Conservation (phyloP, 495 filamentous ascomycete species). For the Pyrenopolyporus hunteri region DNA sequence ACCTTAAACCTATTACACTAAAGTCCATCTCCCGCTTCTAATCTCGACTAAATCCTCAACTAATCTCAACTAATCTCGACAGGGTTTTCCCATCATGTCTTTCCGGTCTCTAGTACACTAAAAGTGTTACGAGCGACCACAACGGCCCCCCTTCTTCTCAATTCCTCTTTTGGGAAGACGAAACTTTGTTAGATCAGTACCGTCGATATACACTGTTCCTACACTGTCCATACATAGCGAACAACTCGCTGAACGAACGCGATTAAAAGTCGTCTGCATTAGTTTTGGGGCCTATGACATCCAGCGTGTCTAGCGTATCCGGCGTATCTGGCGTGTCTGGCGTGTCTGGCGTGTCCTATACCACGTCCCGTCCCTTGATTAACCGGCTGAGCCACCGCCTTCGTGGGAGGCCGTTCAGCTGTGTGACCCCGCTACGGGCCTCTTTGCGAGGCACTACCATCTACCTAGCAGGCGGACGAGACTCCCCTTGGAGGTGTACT, state of each 20-base stretch:
- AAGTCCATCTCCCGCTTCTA: too few species aligned
- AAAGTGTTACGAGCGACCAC: neutral
- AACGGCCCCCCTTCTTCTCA: neutral
- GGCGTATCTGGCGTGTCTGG: too few species aligned
- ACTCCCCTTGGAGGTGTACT: too few species aligned
- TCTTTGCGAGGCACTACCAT: neutral
- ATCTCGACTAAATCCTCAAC: too few species aligned
- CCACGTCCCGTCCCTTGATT: neutral
- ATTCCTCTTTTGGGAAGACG: neutral
- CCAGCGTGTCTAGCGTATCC: neutral
- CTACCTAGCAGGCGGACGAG: too few species aligned
- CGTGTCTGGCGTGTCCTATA: too few species aligned
- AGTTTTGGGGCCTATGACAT: conserved; percentile 1
- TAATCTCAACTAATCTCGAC: conserved; percentile 4
- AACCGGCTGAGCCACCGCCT: neutral
- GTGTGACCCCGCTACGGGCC: neutral
- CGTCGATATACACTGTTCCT: too few species aligned
- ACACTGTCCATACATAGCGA: too few species aligned
- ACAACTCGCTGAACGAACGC: too few species aligned
- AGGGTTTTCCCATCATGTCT: conserved; percentile 7
- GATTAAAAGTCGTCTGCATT: too few species aligned
- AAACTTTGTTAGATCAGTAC: too few species aligned
- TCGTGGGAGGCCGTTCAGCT: neutral
- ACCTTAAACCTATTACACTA: too few species aligned
- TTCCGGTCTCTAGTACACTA: neutral